Conservation (phyloP, 2,329 filamentous ascomycete genomes). For the Monascus ruber region DNA sequence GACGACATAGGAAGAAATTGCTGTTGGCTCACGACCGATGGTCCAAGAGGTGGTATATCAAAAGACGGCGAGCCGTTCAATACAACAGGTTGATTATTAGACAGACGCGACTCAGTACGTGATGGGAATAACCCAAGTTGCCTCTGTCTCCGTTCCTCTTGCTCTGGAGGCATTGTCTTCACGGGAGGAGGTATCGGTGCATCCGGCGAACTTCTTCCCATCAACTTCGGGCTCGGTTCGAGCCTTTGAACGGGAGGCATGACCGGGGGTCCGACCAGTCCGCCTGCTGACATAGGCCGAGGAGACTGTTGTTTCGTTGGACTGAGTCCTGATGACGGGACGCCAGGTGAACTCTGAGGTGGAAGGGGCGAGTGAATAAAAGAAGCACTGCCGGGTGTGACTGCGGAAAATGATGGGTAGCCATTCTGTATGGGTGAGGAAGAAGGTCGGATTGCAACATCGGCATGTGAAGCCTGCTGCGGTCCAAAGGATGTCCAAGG, state of each 20-base stretch:
- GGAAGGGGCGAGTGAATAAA: slow-evolving; percentile 9
- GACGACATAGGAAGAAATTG: slow-evolving; percentile 6
- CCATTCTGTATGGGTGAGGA: slow-evolving; percentile 19
- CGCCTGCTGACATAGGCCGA: slow-evolving; percentile 23
- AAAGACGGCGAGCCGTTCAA: slow-evolving; percentile 22
- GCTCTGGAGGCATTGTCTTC: slow-evolving; percentile 33
- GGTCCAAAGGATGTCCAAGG: slow-evolving; percentile 24
- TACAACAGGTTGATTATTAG: slow-evolving; percentile 13
- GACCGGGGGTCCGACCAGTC: slow-evolving; percentile 23
- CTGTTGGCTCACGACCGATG: slow-evolving; percentile 11
- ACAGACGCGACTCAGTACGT: not conserved
- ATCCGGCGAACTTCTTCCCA: slow-evolving; percentile 32
- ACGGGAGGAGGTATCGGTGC: slow-evolving; percentile 31
- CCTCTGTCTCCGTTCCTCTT: slow-evolving; percentile 28
- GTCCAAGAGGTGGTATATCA: slow-evolving; percentile 20
- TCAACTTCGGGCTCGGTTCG: slow-evolving; percentile 33
- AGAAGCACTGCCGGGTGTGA: slow-evolving; percentile 2
- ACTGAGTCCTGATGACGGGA: slow-evolving; percentile 33
- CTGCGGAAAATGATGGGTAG: slow-evolving; percentile 13
- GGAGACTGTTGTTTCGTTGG: slow-evolving; percentile 35
- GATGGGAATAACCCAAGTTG: slow-evolving; percentile 24
- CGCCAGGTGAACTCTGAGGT: slow-evolving; percentile 24
- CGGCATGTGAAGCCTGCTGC: slow-evolving; percentile 12
- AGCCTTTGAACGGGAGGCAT: slow-evolving; percentile 30
- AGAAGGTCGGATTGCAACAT: slow-evolving; percentile 1